Conservation (phyloP, 108 stramenopile genomes). For the Cyclotella atomus region DNA sequence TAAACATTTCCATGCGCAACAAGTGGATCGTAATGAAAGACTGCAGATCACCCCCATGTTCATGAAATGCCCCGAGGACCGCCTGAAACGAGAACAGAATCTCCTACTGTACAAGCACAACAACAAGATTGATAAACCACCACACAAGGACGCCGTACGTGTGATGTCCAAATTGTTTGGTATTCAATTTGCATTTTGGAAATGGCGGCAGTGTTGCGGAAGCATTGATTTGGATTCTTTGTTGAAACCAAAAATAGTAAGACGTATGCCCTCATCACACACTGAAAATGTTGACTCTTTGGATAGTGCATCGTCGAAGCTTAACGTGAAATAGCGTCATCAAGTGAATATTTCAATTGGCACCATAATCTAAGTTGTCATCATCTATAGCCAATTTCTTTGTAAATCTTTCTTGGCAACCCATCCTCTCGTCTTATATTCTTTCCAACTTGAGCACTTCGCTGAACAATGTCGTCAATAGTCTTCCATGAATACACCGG, state of each 20-base stretch:
- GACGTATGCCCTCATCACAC: neutral
- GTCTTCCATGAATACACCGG: conserved; percentile 27
- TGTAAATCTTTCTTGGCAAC: conserved; percentile 29
- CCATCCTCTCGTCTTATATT: conserved; percentile 17
- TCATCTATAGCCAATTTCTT: conserved; percentile 32
- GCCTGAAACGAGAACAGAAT: neutral
- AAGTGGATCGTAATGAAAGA: neutral
- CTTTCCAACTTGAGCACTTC: conserved; percentile 7
- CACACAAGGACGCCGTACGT: neutral
- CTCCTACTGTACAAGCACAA: neutral
- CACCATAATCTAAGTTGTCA: neutral
- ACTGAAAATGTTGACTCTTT: neutral
- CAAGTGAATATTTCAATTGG: neutral
- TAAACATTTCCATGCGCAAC: neutral
- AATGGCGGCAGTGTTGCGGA: neutral
- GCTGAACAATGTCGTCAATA: conserved; percentile 24
- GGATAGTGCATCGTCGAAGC: neutral
- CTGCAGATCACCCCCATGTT: neutral
- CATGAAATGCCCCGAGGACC: too few species aligned
- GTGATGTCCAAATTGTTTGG: neutral
- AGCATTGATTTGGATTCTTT: neutral
- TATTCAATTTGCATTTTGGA: neutral
- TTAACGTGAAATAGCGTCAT: neutral
- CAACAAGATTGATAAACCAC: neutral
- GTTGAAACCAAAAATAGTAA: neutral